These are phyloP conservation scores for Passiflora organensis DNA, from an alignment of 345 rosid genomes.

Conservation along the genomic window DNA sequence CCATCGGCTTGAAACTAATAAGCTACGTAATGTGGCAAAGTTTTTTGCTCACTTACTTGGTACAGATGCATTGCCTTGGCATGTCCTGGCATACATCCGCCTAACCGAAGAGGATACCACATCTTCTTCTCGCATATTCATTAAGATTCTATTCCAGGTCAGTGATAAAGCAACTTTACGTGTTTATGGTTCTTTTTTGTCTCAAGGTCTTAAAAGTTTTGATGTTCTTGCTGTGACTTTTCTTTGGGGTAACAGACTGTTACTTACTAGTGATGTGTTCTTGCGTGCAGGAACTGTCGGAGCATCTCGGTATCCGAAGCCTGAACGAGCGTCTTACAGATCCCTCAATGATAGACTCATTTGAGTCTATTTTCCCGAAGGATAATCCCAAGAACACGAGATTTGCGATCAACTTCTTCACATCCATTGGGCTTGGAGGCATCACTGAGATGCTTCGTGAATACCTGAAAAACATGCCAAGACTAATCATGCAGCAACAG, in stretches of 20 bases:
- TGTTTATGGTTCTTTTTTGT: neutral
- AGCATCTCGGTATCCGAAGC: constrained; percentile 79
- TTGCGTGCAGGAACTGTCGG: constrained; percentile 72
- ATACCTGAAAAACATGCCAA: constrained; percentile 90
- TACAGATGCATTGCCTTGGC: constrained; percentile 94
- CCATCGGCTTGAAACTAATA: constrained; percentile 87
- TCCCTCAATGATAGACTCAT: constrained; percentile 65
- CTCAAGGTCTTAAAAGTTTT: too few relatives aligned
- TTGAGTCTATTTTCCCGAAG: constrained; percentile 76
- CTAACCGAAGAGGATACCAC: constrained; percentile 93
- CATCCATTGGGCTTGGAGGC: constrained; percentile 96
- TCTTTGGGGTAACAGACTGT: neutral
- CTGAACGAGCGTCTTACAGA: constrained; percentile 76
- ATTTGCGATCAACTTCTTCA: constrained; percentile 84
- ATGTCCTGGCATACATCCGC: constrained; percentile 74
- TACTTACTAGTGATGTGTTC: neutral
- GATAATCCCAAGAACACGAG: constrained; percentile 94
- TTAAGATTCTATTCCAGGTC: constrained; percentile 97
- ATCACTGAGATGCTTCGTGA: constrained; percentile 87
- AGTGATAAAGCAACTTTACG: neutral
- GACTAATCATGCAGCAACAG: constrained; percentile 88
- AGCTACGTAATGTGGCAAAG: constrained; percentile 81
- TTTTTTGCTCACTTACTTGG: constrained; percentile 95
- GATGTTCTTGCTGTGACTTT: too few relatives aligned
- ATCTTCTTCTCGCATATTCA: constrained; percentile 86